phyloP scores from a whole-genome alignment of 1,284 basidiomycete species.

The Sporisorium graminicola region DNA sequence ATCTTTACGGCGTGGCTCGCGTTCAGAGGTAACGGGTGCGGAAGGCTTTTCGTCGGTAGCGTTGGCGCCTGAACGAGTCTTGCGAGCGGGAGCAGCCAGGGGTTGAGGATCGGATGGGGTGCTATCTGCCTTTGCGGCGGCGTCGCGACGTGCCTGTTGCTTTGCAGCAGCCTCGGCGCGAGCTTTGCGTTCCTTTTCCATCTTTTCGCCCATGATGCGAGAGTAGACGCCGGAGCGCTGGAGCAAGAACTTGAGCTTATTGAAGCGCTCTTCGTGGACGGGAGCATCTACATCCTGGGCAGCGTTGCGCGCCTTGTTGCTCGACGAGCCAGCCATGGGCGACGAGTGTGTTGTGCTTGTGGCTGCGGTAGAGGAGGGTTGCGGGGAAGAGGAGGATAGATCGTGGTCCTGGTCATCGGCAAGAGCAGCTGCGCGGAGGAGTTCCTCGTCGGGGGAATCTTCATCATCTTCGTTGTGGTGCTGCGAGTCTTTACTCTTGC shows the following conservation, averaged over 20 bases:
- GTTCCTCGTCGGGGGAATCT: constrained; percentile 74
- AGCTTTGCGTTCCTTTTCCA: constrained; percentile 52
- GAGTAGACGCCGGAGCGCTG: constrained; percentile 65
- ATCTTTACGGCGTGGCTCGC: constrained; percentile 24
- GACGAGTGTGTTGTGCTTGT: constrained; percentile 19
- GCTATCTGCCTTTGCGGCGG: constrained; percentile 11
- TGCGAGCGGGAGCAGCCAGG: constrained; percentile 28
- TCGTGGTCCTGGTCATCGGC: constrained; percentile 34
- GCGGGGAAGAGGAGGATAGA: constrained; percentile 4
- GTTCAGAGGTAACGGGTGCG: constrained; percentile 16
- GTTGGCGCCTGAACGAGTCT: constrained; percentile 30
- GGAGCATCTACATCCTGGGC: constrained; percentile 38
- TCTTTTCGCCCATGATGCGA: constrained; percentile 68
- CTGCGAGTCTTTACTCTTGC: constrained; percentile 5
- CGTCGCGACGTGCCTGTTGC: constrained; percentile 31
- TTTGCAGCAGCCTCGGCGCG: constrained; percentile 41
- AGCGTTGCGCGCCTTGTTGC: constrained; percentile 15
- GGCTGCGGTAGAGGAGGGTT: constrained; percentile 12
- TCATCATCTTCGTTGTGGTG: constrained; percentile 27
- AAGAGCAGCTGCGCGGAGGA: constrained; percentile 43
- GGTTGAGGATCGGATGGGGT: constrained; percentile 22
- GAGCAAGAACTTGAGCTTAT: constrained; percentile 63
- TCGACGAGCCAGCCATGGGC: constrained; percentile 27
- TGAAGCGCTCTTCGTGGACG: constrained; percentile 54
- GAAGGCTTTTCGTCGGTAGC: constrained; percentile 23